A percentile compares a stretch with the other conserved stretches of the same genome.
Evolutionary conservation across 768 basidiomycete genomes (phyloP).

Genomic region (Amylocystis lapponica): DNA sequence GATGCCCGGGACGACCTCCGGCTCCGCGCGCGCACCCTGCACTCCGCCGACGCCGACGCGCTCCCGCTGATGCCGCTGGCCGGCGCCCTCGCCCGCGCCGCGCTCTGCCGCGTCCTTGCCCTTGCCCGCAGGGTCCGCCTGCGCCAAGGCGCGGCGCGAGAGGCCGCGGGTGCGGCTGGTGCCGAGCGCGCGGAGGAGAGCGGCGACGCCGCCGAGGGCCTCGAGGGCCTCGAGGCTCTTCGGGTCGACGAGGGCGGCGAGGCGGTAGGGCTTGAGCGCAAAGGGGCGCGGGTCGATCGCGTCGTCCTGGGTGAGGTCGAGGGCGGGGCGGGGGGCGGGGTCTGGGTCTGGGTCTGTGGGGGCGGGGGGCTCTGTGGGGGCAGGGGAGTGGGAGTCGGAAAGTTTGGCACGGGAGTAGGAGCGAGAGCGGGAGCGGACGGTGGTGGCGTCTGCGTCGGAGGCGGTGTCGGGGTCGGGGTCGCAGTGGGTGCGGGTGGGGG

Average conservation of each 20-base stretch:
- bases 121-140: neutral
- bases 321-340: constrained; percentile 21
- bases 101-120: neutral
- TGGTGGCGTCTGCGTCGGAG: constrained; percentile 20
- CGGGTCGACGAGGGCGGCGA: constrained; percentile 87
- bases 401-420: constrained; percentile 10
- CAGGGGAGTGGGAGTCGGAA: constrained; percentile 1
- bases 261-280: constrained; percentile 59
- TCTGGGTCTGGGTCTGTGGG: constrained; percentile 11
- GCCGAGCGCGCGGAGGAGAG: constrained; percentile 69
- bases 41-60: neutral
- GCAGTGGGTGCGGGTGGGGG: constrained; percentile 33
- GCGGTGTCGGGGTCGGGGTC: constrained; percentile 29
- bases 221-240: constrained; percentile 67
- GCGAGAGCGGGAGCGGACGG: constrained; percentile 13
- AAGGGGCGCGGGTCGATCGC: constrained; percentile 68
- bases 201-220: constrained; percentile 63
- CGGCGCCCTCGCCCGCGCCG: constrained; percentile 26
- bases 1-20: constrained; percentile 18
- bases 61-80: constrained; percentile 28
- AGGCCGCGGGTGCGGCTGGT: constrained; percentile 51
- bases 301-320: constrained; percentile 33
- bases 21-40: constrained; percentile 1
- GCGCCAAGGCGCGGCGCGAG: constrained; percentile 8
- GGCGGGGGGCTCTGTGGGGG: neutral